Conservation (phyloP, 2,329 filamentous ascomycete genomes). For the Phyllosticta citribraziliensis region DNA sequence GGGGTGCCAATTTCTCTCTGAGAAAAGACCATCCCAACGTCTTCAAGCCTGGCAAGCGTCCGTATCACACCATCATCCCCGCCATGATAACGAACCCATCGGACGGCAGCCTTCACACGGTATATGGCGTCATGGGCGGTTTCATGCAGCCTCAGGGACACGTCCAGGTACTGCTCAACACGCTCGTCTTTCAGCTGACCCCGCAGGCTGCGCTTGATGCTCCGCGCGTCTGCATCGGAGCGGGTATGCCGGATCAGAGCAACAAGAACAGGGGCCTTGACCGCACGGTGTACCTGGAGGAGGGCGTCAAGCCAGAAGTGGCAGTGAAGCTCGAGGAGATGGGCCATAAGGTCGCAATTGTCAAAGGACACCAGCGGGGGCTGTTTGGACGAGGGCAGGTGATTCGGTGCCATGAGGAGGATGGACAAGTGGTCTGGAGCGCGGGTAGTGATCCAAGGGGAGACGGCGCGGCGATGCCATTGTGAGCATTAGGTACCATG, state of each 20-base stretch:
- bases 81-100: constrained; percentile 71
- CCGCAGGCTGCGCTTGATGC: constrained; percentile 87
- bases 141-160: constrained; percentile 99
- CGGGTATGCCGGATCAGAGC: constrained; percentile 48
- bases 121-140: constrained; percentile 95
- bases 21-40: constrained; percentile 59
- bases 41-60: constrained; percentile 71
- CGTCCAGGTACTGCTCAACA: constrained; percentile 83
- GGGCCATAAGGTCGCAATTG: constrained; percentile 63
- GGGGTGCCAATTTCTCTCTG: constrained; percentile 77
- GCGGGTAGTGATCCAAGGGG: constrained; percentile 81
- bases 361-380: constrained; percentile 54
- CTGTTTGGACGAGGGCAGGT: constrained; percentile 83
- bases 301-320: constrained; percentile 63
- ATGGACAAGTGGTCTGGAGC: constrained; percentile 67
- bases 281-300: constrained; percentile 66
- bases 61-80: constrained; percentile 97
- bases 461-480: constrained; percentile 62
- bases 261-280: constrained; percentile 46
- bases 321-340: constrained; percentile 56
- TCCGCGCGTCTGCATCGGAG: constrained; percentile 79
- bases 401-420: constrained; percentile 69
- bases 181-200: constrained; percentile 69
- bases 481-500: background rate
- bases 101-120: constrained; percentile 67